Evolutionary conservation across 106 monocot genomes (phyloP).

Genomic region (Gastrodia elata): DNA sequence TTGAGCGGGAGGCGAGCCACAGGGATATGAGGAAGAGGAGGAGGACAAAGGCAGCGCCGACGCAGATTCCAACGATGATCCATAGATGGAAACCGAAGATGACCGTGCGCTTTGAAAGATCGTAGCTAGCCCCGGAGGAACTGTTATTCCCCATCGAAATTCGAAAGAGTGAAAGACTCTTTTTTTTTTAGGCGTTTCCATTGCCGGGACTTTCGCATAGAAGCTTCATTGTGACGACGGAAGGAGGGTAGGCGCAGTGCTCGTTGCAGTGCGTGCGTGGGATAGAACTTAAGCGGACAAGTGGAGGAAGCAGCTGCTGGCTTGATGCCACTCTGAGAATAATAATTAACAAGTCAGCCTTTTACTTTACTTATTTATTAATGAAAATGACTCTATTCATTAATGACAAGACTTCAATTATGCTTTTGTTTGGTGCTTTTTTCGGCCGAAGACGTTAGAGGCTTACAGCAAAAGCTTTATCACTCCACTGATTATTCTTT

Average conservation of each 20-base stretch:
- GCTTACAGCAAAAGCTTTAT: too few species aligned
- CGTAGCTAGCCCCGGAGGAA: conserved; percentile 26
- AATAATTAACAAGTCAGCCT: neutral
- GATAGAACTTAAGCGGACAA: neutral
- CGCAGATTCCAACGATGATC: conserved; percentile 68
- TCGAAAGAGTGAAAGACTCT: neutral
- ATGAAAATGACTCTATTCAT: too few species aligned
- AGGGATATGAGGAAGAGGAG: conserved; percentile 70
- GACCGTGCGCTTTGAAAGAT: conserved; percentile 59
- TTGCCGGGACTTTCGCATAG: neutral
- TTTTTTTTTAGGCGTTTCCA: neutral
- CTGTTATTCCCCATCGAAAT: neutral
- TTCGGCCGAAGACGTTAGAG: too few species aligned
- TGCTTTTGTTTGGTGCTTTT: too few species aligned
- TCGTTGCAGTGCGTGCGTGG: neutral
- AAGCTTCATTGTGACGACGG: neutral
- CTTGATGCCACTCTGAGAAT: neutral
- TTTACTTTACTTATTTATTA: too few species aligned
- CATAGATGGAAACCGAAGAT: conserved; percentile 83
- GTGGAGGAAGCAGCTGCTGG: neutral
- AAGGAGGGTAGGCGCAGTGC: neutral
- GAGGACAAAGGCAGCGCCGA: conserved; percentile 71
- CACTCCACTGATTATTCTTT: too few species aligned
- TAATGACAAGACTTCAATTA: too few species aligned
- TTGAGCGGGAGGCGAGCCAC: conserved; percentile 33